Conservation (phyloP, 192 early-diverging fungal species). For the Glomus cerebriforme region DNA sequence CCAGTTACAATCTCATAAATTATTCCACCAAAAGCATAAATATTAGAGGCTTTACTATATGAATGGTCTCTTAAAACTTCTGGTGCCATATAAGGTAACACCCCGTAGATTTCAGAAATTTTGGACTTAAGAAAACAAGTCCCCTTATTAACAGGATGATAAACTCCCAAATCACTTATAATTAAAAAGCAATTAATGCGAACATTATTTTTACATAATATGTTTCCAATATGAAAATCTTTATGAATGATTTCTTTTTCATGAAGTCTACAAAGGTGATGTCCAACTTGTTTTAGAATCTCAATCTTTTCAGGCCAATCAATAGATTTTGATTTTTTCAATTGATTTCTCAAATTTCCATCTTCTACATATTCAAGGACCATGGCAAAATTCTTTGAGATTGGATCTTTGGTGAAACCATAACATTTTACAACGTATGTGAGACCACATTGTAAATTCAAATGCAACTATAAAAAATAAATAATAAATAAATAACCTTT, state of each 20-base stretch:
- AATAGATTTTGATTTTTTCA: background rate
- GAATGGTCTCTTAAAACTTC: background rate
- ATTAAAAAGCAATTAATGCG: background rate
- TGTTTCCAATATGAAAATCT: background rate
- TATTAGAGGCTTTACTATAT: background rate
- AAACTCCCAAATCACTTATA: background rate
- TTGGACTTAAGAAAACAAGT: background rate
- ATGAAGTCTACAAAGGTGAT: background rate
- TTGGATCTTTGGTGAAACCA: background rate
- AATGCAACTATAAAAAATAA: background rate
- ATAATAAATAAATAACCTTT: too few relatives aligned
- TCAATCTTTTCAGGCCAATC: background rate
- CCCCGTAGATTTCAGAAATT: background rate
- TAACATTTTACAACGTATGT: background rate
- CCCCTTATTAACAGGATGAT: background rate
- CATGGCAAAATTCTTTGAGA: background rate
- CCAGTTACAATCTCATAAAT: constrained; percentile 6
- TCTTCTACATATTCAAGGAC: background rate
- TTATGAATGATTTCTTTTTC: background rate
- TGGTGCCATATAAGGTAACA: background rate
- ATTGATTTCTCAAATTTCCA: background rate
- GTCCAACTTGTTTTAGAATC: background rate
- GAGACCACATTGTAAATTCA: background rate
- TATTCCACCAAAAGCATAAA: background rate
- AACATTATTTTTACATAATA: background rate